Evolutionary conservation across 345 rosid genomes (phyloP), one percentile per base, ranked within the genome.

Genomic region (Cochlearia excelsa): DNA sequence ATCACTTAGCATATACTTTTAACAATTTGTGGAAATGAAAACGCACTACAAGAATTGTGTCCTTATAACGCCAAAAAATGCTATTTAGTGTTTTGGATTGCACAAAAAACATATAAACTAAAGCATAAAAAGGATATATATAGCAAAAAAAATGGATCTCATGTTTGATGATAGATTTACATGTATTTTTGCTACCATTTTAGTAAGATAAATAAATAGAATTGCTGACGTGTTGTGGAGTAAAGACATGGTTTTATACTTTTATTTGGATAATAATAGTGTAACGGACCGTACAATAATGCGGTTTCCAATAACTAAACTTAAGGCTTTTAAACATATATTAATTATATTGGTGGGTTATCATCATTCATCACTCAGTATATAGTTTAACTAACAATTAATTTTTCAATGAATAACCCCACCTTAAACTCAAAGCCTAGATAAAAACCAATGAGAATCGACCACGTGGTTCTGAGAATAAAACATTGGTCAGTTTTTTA

Each of bases 381-480:
- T 51, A 53, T 70, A 56, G 49, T 29, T 63, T 50, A 69, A 49
- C 31, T 42, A 48, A 35, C 53, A 55, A 16, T 47, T 9, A 35
- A 29, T 68, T 63, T 77, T 71, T 34, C 30, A 54, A 62, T 64
- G 49, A 31, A 49, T 26, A 34, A 55, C 35, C 68, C 76, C 81
- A 74, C 66, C 77, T 84, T 74, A 74, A 72, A 66, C 69, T 9
- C 61, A 16, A 50, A 44, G 73, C 63, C 52, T 2, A 55, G 53
- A 55, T 69, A 31, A 43, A 1, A 57, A 40, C 46, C 77, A 81
- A 77, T 74, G 30, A 48, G 3, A 9, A 8, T 49, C 16, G 2
- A 67, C 82, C 93, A 83, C 84, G 90, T 82, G 66, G 9, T 26
- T 55, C 48, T 8, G 47, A 30, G 40, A 16, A 31, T 16, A 16